These are phyloP conservation scores for Letharia columbiana DNA, from an alignment of 495 filamentous ascomycete genomes.

Conservation along the genomic window DNA sequence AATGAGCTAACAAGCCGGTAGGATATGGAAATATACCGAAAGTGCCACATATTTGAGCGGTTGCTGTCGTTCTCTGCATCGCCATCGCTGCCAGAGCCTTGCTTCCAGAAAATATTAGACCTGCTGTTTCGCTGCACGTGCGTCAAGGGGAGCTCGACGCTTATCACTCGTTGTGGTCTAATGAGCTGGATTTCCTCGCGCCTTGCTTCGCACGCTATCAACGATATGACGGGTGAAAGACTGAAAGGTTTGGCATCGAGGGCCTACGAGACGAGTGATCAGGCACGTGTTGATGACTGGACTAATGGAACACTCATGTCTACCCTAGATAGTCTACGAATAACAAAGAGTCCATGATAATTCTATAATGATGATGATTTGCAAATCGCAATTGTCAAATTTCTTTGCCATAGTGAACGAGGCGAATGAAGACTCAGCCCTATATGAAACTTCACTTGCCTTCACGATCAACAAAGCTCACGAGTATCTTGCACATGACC, in stretches of 20 bases:
- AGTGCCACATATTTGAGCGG: conserved; percentile 69
- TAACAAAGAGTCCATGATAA: neutral
- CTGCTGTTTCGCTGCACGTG: conserved; percentile 63
- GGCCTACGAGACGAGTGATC: conserved; percentile 64
- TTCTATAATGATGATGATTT: neutral
- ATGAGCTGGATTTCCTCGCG: conserved; percentile 69
- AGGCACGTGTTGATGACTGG: conserved; percentile 58
- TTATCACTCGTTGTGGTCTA: conserved; percentile 76
- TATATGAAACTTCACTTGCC: neutral
- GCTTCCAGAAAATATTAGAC: conserved; percentile 60
- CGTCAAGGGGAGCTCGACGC: conserved; percentile 73
- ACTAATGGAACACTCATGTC: conserved; percentile 39
- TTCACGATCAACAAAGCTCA: neutral
- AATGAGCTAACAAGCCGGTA: conserved; percentile 21
- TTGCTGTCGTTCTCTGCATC: conserved; percentile 64
- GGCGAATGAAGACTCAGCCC: neutral
- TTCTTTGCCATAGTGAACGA: neutral
- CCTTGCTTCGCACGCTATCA: conserved; percentile 32
- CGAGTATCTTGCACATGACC: conserved; percentile 1
- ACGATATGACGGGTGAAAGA: conserved; percentile 38
- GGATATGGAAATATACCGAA: conserved; percentile 80
- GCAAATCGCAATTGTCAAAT: neutral
- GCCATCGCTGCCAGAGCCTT: conserved; percentile 47
- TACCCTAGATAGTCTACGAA: conserved; percentile 1
- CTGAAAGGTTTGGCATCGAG: conserved; percentile 51